A percentile compares a stretch with the other conserved stretches of the same genome.
Conservation (phyloP, 2,329 filamentous ascomycete genomes). For the Xylariaceae sp. region DNA sequence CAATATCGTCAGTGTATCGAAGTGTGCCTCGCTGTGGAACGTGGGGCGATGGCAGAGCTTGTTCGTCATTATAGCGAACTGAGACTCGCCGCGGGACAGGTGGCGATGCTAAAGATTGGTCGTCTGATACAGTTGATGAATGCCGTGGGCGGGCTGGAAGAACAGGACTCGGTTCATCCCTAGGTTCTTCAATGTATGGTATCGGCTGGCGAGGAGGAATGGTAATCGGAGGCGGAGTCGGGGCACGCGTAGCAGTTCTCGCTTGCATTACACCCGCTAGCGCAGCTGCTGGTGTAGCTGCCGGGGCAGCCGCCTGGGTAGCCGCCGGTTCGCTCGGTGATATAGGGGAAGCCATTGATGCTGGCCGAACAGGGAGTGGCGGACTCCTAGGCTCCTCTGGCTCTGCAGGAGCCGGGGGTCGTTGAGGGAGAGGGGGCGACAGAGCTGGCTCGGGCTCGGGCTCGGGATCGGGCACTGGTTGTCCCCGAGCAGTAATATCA, state of each 20-base stretch:
- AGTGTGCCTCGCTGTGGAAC: no score
- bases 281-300: conserved; percentile 41
- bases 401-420: conserved; percentile 22
- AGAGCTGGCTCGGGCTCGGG: conserved; percentile 30
- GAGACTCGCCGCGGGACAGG: conserved; percentile 31
- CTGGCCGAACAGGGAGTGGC: conserved; percentile 35
- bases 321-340: conserved; percentile 44
- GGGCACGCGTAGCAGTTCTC: conserved; percentile 36
- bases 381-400: conserved; percentile 36
- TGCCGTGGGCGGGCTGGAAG: conserved; percentile 35
- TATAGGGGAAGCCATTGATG: conserved; percentile 25
- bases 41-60: not conserved
- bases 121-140: conserved; percentile 23
- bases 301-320: conserved; percentile 41
- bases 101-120: conserved; percentile 23
- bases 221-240: conserved; percentile 48
- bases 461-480: conserved; percentile 20
- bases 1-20: no score
- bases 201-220: conserved; percentile 48
- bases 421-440: conserved; percentile 24
- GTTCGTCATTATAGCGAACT: conserved; percentile 26
- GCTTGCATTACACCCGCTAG: conserved; percentile 53
- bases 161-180: conserved; percentile 52
- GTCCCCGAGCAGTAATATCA: conserved; percentile 37
- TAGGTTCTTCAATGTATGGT: conserved; percentile 58